These are phyloP conservation scores for Lachancea dasiensis DNA, from an alignment of 805 yeast genomes.

Conservation along the genomic window DNA sequence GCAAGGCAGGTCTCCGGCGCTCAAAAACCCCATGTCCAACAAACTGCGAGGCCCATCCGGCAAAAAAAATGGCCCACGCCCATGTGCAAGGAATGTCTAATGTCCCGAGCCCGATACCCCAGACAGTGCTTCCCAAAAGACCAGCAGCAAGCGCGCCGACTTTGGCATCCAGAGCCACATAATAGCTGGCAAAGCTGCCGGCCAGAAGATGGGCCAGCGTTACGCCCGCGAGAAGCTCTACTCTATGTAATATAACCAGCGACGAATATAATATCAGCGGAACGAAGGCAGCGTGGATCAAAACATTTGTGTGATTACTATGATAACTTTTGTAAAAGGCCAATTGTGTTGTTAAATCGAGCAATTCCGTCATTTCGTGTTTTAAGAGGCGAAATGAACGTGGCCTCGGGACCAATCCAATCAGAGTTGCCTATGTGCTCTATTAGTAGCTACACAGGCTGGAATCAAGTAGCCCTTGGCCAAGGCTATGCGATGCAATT, in stretches of 20 bases:
- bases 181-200: slow-evolving; percentile 49
- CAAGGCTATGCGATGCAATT: too few species aligned
- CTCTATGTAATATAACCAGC: slow-evolving; percentile 16
- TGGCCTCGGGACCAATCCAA: too few species aligned
- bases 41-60: slow-evolving; percentile 79
- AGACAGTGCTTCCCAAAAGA: slow-evolving; percentile 32
- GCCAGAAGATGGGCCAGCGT: slow-evolving; percentile 37
- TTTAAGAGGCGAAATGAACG: not conserved
- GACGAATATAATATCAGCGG: slow-evolving; percentile 66
- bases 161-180: slow-evolving; percentile 47
- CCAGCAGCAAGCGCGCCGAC: slow-evolving; percentile 44
- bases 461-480: too few species aligned
- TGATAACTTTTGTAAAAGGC: slow-evolving; percentile 56
- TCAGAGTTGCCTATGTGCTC: too few species aligned
- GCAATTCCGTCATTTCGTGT: not conserved
- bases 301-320: slow-evolving; percentile 52
- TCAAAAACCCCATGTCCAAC: slow-evolving; percentile 84
- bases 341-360: slow-evolving; percentile 37
- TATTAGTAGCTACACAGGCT: too few species aligned
- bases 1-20: slow-evolving; percentile 75
- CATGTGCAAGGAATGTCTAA: slow-evolving; percentile 10
- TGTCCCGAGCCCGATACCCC: slow-evolving; percentile 19
- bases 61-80: slow-evolving; percentile 38
- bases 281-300: slow-evolving; percentile 72
- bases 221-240: slow-evolving; percentile 16